These are phyloP conservation scores for Begonia peltatifolia DNA, from an alignment of 306 rosid genomes.

Conservation along the genomic window DNA sequence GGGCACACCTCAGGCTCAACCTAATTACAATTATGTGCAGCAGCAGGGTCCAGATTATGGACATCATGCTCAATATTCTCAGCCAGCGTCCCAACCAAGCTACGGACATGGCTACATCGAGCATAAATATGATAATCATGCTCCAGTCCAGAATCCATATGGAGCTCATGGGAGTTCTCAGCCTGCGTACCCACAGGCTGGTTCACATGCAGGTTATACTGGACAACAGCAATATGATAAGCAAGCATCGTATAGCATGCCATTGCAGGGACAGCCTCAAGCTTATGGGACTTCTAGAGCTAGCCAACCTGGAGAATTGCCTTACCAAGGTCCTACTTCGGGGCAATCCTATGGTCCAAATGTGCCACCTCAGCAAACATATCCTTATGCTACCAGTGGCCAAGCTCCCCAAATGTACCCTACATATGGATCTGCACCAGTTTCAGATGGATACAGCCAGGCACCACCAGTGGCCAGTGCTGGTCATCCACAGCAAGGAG, in stretches of 20 bases:
- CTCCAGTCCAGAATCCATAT: background rate
- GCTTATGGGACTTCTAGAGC: conserved; percentile 71
- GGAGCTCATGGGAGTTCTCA: conserved; percentile 63
- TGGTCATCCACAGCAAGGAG: conserved; percentile 40
- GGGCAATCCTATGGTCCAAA: conserved; percentile 55
- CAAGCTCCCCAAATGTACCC: conserved; percentile 52
- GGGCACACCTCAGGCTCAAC: conserved; percentile 29
- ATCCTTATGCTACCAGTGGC: conserved; percentile 52
- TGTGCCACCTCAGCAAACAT: conserved; percentile 61
- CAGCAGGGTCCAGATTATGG: conserved; percentile 70
- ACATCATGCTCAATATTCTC: conserved; percentile 53
- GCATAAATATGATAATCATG: no score
- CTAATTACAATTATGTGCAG: conserved; percentile 66
- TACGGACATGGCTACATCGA: conserved; percentile 54
- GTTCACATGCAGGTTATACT: conserved; percentile 46
- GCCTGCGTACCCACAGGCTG: conserved; percentile 47
- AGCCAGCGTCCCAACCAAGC: conserved; percentile 63
- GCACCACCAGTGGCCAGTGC: conserved; percentile 41
- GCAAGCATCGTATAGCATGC: conserved; percentile 58
- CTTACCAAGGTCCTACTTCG: conserved; percentile 53
- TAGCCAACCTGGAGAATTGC: conserved; percentile 60
- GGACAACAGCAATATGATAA: conserved; percentile 72
- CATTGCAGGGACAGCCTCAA: conserved; percentile 71
- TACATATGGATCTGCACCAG: conserved; percentile 57
- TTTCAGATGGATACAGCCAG: conserved; percentile 61